A percentile compares a stretch with the other conserved stretches of the same genome.
phyloP scores from a whole-genome alignment of 1,284 basidiomycete genomes.

The Pascua guehoae region DNA sequence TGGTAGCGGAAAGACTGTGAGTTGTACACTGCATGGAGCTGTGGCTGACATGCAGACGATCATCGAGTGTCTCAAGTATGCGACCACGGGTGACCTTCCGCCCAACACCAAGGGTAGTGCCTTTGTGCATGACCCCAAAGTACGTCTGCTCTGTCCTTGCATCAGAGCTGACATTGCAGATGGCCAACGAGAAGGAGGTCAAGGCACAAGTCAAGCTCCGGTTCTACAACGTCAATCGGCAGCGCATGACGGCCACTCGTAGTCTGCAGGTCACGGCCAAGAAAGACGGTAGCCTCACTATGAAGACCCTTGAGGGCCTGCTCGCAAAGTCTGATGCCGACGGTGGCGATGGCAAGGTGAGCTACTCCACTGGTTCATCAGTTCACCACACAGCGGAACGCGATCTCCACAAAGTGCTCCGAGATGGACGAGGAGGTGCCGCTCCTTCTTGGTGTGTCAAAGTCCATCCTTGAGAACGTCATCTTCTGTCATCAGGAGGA shows the following conservation, averaged over 20 bases:
- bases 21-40: slow-evolving; percentile 10
- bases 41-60: slow-evolving; percentile 60
- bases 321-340: slow-evolving; percentile 69
- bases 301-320: slow-evolving; percentile 97
- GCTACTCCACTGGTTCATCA: slow-evolving; percentile 12
- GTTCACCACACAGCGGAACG: slow-evolving; percentile 60
- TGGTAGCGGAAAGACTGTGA: slow-evolving; percentile 90
- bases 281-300: slow-evolving; percentile 79
- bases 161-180: slow-evolving; percentile 50
- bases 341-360: slow-evolving; percentile 69
- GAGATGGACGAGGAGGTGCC: slow-evolving; percentile 96
- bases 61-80: slow-evolving; percentile 99
- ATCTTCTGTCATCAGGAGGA: slow-evolving; percentile 99
- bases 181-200: slow-evolving; percentile 97
- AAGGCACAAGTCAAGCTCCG: slow-evolving; percentile 96
- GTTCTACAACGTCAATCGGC: slow-evolving; percentile 82
- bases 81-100: slow-evolving; percentile 95
- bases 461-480: slow-evolving; percentile 95
- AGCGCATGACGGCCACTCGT: slow-evolving; percentile 85
- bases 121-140: slow-evolving; percentile 94
- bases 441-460: slow-evolving; percentile 87
- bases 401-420: slow-evolving; percentile 91
- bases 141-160: slow-evolving; percentile 8
- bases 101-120: slow-evolving; percentile 97
- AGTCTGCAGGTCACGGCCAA: slow-evolving; percentile 91